Conservation (phyloP, 352 stramenopile genomes). For the Globisporangium splendens region DNA sequence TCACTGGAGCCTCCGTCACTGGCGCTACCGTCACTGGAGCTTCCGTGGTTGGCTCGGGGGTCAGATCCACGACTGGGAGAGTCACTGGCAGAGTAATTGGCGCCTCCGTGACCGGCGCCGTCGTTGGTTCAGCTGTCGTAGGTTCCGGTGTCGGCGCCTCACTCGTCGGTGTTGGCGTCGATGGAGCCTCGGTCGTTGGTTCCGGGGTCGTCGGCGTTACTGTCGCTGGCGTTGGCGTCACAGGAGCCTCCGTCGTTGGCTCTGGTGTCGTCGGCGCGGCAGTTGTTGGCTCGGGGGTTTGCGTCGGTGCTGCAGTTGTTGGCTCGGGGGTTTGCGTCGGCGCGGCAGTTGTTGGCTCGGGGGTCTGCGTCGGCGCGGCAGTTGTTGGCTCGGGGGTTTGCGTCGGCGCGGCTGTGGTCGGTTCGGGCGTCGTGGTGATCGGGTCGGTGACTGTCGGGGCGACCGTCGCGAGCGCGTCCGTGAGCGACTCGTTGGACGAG, state of each 20-base stretch:
- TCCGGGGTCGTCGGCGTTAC: conserved; percentile 1
- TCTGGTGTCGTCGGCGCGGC: not conserved
- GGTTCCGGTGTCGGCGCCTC: not conserved
- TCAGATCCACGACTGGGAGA: not conserved
- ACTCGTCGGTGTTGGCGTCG: conserved; percentile 1
- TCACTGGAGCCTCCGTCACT: conserved; percentile 14
- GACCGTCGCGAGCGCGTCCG: conserved; percentile 3
- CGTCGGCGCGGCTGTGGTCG: not conserved
- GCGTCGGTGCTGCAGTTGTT: not conserved
- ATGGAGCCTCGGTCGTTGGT: conserved; percentile 1
- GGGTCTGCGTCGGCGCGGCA: not conserved
- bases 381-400: too few relatives aligned
- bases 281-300: not conserved
- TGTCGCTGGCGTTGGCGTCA: conserved; percentile 1
- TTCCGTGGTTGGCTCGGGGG: conserved; percentile 6
- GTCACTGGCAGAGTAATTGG: conserved; percentile 10
- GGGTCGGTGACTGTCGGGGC: not conserved
- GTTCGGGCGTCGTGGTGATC: not conserved
- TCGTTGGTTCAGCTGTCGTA: conserved; percentile 8
- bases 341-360: too few relatives aligned
- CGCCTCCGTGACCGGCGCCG: not conserved
- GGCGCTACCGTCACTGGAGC: not conserved
- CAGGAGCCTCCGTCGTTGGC: conserved; percentile 5
- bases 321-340: not conserved
- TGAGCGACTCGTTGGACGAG: not conserved